Base-by-base conservation (phyloP, 331 rosid genomes). In the Pyrus hybrid region DNA sequence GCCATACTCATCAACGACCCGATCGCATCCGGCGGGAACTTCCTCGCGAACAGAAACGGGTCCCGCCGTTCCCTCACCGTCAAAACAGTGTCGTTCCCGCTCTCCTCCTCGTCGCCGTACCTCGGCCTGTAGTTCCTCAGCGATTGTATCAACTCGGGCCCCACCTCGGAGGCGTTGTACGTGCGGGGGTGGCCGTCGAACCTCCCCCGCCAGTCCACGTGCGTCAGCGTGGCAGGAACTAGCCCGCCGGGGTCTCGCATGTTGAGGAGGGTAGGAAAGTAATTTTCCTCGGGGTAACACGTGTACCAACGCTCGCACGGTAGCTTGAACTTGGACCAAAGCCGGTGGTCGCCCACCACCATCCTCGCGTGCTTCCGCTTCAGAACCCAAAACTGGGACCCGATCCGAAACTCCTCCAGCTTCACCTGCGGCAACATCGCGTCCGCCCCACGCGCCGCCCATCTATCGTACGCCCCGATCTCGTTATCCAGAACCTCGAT, bases 321-420 rank as follows among this genome's bases (percentile, higher is more conserved):
- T 14, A 87, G 68, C 26, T 56, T 69, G 71, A 90, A 93, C 81
- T 88, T 90, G 0, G 87, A 57, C 97, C 82, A 87, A 13, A 84
- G 45, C 72, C 28, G 68, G 13, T 37, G 43, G 68, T 93, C 97
- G 0, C 74, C 58, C 5, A 78, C 88, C 0, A 90, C 90, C 0
- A 80, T 35, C 81, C 86, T 68, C 16, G 94, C 97, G 76, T 90
- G 97, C 85, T 85, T 85, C 17, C 96, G 90, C 68, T 89, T 92
- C 70, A 88, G 35, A 0, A 85, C 86, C 96, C 94, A 92, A 4
- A 92, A 92, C 73, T 88, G 96, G 8, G 97, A 92, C 80, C 96
- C 89, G 0, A 90, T 83, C 10, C 91, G 91, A 14, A 90, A 86
- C 2, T 90, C 84, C 78, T 82, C 91, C 9, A 87, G 32, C 37